A percentile compares a stretch with the other conserved stretches of the same genome.
These are phyloP conservation scores for Cornus kousa DNA, from an alignment of 148 eudicot genomes.

Conservation along the genomic window DNA sequence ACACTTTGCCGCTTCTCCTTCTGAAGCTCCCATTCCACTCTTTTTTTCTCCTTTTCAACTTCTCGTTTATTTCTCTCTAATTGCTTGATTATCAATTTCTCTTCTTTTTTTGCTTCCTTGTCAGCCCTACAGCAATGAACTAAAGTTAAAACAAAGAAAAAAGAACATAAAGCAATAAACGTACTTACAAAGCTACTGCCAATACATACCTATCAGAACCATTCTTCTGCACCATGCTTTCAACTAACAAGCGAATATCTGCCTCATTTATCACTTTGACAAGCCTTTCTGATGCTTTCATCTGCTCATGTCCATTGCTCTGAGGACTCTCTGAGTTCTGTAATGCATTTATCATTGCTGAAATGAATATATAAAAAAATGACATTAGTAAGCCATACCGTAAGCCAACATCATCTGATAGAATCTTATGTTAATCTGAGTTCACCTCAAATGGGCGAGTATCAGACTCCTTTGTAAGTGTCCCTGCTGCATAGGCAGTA, in stretches of 20 bases:
- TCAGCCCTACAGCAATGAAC: conserved; percentile 56
- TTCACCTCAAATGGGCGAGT: not conserved
- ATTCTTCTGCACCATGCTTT: conserved; percentile 53
- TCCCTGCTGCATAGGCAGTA: not conserved
- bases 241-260: conserved; percentile 63
- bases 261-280: conserved; percentile 67
- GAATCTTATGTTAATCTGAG: not conserved
- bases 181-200: not conserved
- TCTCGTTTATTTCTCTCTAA: conserved; percentile 74
- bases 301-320: conserved; percentile 38
- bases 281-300: conserved; percentile 67
- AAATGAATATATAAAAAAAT: not conserved
- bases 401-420: not conserved
- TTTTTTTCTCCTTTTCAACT: conserved; percentile 73
- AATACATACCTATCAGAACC: conserved; percentile 65
- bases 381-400: not conserved
- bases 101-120: conserved; percentile 50
- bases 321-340: conserved; percentile 42
- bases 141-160: conserved; percentile 8
- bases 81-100: conserved; percentile 55
- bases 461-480: not conserved
- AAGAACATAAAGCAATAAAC: not conserved
- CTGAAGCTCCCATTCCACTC: conserved; percentile 69
- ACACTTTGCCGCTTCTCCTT: conserved; percentile 86
- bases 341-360: conserved; percentile 63